Percentiles rank a stretch among this genome's conserved stretches.
Evolutionary conservation across 1,139 yeast species (phyloP).

Genomic region (Kluyveromyces marxianus): DNA sequence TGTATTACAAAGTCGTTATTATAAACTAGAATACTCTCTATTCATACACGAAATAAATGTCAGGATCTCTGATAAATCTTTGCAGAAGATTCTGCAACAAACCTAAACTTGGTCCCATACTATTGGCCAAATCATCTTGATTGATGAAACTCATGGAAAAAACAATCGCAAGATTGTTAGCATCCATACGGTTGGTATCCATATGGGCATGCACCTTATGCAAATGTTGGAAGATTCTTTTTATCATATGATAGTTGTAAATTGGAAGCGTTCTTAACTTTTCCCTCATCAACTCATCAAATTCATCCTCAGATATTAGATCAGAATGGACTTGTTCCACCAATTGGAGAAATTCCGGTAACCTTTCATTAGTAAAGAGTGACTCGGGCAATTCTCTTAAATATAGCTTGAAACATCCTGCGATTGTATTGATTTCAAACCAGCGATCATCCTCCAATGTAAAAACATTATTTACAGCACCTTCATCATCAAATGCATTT

Average conservation of each 20-base stretch:
- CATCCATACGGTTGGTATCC: constrained; percentile 66
- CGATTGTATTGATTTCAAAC: constrained; percentile 80
- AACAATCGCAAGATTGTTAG: constrained; percentile 75
- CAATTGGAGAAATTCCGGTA: constrained; percentile 41
- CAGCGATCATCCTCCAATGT: constrained; percentile 60
- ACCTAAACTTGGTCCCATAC: constrained; percentile 38
- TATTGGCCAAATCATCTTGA: constrained; percentile 34
- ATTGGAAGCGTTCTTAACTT: constrained; percentile 48
- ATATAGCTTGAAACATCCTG: constrained; percentile 82
- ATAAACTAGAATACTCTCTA: background rate
- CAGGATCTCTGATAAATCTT: constrained; percentile 32
- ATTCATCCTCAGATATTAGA: constrained; percentile 16
- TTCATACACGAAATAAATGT: constrained; percentile 15
- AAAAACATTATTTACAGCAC: constrained; percentile 40
- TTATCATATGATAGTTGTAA: constrained; percentile 60
- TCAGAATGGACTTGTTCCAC: constrained; percentile 31
- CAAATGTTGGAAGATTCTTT: constrained; percentile 62
- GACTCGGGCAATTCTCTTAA: constrained; percentile 89
- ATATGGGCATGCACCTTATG: constrained; percentile 51
- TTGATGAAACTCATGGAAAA: constrained; percentile 51
- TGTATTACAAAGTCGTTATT: background rate
- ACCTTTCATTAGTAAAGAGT: constrained; percentile 54
- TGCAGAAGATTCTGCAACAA: constrained; percentile 36
- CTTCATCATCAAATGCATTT: constrained; percentile 64
- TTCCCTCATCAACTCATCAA: constrained; percentile 28